Evolutionary conservation across 805 yeast genomes (phyloP).

Genomic region (Lachancea nothofagi): DNA sequence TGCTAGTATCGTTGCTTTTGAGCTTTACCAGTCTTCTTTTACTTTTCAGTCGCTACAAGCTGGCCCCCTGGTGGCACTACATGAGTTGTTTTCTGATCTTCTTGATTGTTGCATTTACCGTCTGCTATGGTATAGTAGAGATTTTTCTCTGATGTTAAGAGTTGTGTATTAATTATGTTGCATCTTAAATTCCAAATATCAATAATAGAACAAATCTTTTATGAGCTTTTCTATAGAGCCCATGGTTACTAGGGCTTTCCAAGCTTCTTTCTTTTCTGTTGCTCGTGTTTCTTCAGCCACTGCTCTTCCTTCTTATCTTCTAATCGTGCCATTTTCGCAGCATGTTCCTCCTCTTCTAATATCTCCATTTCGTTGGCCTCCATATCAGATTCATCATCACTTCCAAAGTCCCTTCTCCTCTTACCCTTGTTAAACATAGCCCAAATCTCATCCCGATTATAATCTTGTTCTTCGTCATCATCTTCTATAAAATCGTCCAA

Average conservation of each 20-base stretch:
- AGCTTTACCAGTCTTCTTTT: constrained; percentile 22
- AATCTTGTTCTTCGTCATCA: constrained; percentile 39
- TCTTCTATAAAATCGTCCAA: constrained; percentile 59
- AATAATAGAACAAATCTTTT: background rate
- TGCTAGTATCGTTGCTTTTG: constrained; percentile 23
- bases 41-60: constrained; percentile 27
- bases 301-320: constrained; percentile 75
- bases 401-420: constrained; percentile 41
- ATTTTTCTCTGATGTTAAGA: constrained; percentile 15
- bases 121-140: constrained; percentile 31
- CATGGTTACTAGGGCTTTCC: background rate
- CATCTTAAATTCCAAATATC: background rate
- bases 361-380: constrained; percentile 93
- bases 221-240: background rate
- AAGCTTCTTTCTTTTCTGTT: constrained; percentile 39
- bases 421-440: constrained; percentile 67
- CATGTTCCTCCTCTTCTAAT: constrained; percentile 70
- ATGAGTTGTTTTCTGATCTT: constrained; percentile 24
- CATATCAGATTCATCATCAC: constrained; percentile 65
- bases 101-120: constrained; percentile 24
- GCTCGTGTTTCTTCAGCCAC: constrained; percentile 45
- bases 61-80: constrained; percentile 34
- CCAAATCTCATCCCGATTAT: constrained; percentile 87
- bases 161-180: background rate
- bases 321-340: constrained; percentile 58